These are phyloP conservation scores for Pascua sp. DNA, from an alignment of 1,284 basidiomycete genomes.

Conservation along the genomic window DNA sequence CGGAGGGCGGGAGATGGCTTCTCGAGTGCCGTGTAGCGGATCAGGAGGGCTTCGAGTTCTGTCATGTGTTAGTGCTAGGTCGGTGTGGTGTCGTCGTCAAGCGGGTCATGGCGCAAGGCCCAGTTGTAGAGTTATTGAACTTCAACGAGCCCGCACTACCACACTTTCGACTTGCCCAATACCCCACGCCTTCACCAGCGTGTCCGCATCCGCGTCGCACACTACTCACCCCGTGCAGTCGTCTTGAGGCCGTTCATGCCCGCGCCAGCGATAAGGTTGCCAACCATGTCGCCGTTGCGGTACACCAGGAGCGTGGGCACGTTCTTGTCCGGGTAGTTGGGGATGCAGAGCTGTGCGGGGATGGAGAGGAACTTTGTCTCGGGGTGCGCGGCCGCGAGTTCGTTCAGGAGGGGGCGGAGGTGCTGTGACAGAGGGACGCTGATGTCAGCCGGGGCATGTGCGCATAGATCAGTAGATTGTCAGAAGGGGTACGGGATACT, in stretches of 20 bases:
- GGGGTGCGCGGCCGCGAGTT: slow-evolving; percentile 75
- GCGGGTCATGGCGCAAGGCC: too few relatives aligned
- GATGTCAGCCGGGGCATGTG: not conserved
- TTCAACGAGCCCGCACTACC: not conserved
- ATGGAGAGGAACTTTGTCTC: slow-evolving; percentile 95
- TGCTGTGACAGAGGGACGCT: slow-evolving; percentile 77
- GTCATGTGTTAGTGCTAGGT: not conserved
- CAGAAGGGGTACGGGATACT: not conserved
- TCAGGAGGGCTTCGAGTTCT: slow-evolving; percentile 45
- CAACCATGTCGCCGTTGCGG: slow-evolving; percentile 79
- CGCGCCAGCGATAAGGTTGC: slow-evolving; percentile 71
- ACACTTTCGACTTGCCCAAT: not conserved
- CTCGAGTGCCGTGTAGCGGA: slow-evolving; percentile 39
- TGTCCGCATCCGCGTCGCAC: not conserved
- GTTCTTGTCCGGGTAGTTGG: slow-evolving; percentile 87
- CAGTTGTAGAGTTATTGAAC: not conserved
- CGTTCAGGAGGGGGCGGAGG: slow-evolving; percentile 66
- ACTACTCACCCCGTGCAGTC: slow-evolving; percentile 67
- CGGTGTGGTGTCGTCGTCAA: not conserved
- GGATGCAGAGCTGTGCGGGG: slow-evolving; percentile 91
- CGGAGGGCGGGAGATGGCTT: slow-evolving; percentile 35
- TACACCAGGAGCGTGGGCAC: slow-evolving; percentile 92
- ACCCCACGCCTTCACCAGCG: not conserved
- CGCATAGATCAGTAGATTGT: not conserved
- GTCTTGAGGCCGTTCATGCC: slow-evolving; percentile 67